Conservation (phyloP, 805 yeast genomes). For the Hemisphaericaspora nanyangensis region DNA sequence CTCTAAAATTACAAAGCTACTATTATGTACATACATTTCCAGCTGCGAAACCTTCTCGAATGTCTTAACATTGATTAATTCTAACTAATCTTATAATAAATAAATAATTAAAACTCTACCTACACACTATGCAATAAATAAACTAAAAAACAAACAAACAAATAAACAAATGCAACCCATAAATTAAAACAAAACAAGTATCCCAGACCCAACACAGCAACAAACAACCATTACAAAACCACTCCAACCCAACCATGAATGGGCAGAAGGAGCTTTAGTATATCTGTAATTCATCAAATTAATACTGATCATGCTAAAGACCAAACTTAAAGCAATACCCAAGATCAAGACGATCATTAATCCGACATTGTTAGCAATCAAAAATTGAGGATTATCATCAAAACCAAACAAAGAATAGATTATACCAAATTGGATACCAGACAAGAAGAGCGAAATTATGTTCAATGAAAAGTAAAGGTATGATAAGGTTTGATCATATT, state of each 20-base stretch:
- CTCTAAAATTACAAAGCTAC: no score
- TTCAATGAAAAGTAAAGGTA: constrained; percentile 33
- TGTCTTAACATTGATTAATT: no score
- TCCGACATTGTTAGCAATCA: constrained; percentile 28
- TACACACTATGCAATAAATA: no score
- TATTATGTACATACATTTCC: no score
- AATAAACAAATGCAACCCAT: constrained; percentile 1
- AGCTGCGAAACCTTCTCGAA: no score
- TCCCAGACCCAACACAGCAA: constrained; percentile 14
- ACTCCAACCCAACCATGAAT: constrained; percentile 12
- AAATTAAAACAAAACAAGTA: constrained; percentile 2
- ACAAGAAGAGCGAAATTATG: constrained; percentile 31
- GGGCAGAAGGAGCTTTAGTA: constrained; percentile 21
- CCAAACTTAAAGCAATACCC: constrained; percentile 30
- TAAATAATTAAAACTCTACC: neutral
- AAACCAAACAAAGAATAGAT: constrained; percentile 27
- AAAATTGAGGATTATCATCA: constrained; percentile 20
- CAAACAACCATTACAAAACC: constrained; percentile 12
- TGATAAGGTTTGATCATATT: constrained; percentile 35
- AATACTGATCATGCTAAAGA: constrained; percentile 33
- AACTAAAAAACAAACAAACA: neutral
- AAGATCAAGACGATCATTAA: constrained; percentile 26
- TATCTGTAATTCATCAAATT: constrained; percentile 31
- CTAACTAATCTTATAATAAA: neutral
- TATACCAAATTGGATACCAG: constrained; percentile 39